These are phyloP conservation scores for Eutreptiella sp. DNA, from an alignment of 208 protist species.

Conservation along the genomic window DNA sequence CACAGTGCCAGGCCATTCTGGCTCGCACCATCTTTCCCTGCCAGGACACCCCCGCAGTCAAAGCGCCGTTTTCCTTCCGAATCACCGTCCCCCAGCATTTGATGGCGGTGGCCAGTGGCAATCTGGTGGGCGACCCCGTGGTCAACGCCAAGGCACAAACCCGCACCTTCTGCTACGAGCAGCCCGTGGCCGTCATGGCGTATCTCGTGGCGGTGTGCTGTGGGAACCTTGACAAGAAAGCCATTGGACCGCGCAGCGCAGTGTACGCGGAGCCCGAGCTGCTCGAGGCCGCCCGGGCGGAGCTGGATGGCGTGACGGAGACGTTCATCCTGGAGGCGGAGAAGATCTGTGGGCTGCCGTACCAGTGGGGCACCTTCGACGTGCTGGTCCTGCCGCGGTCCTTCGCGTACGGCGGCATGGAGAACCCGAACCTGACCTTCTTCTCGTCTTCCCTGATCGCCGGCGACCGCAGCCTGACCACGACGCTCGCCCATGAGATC, in stretches of 20 bases:
- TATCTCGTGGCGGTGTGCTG: conserved; percentile 59
- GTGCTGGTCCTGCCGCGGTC: conserved; percentile 62
- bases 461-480: conserved; percentile 54
- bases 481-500: conserved; percentile 76
- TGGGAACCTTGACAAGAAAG: conserved; percentile 37
- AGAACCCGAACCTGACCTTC: conserved; percentile 57
- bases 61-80: conserved; percentile 33
- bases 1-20: conserved; percentile 44
- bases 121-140: not conserved
- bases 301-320: conserved; percentile 73
- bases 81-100: conserved; percentile 1
- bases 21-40: conserved; percentile 38
- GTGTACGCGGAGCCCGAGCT: conserved; percentile 44
- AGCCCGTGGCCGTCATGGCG: conserved; percentile 36
- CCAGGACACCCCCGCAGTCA: conserved; percentile 33
- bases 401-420: conserved; percentile 81
- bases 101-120: conserved; percentile 25
- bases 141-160: not conserved
- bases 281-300: conserved; percentile 50
- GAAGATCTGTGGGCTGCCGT: conserved; percentile 45
- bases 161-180: conserved; percentile 27
- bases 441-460: conserved; percentile 70
- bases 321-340: conserved; percentile 52
- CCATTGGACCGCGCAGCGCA: conserved; percentile 35
- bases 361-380: conserved; percentile 62